Conservation (phyloP, 2,329 filamentous ascomycete genomes). For the Nemania bipapillata region DNA sequence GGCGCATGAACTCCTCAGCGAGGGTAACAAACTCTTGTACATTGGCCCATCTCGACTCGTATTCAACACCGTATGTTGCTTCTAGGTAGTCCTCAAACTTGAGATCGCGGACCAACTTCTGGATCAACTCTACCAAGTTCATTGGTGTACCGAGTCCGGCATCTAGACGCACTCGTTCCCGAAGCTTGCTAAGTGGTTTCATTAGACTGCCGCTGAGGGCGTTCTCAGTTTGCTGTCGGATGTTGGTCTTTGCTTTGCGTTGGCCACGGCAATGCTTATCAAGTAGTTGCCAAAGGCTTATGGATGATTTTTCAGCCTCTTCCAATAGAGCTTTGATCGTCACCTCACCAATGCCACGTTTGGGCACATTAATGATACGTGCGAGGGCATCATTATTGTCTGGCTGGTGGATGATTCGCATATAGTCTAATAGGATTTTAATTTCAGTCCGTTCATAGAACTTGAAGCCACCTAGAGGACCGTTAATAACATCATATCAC, state of each 20-base stretch:
- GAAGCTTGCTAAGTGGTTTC: slow-evolving; percentile 55
- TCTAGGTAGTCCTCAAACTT: slow-evolving; percentile 79
- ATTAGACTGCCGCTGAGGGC: slow-evolving; percentile 64
- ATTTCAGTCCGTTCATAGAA: slow-evolving; percentile 95
- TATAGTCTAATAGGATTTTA: slow-evolving; percentile 86
- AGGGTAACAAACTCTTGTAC: slow-evolving; percentile 87
- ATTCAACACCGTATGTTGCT: slow-evolving; percentile 71
- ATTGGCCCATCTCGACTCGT: slow-evolving; percentile 85
- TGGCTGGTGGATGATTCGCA: slow-evolving; percentile 84
- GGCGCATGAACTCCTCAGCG: slow-evolving; percentile 74
- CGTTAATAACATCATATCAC: slow-evolving; percentile 23
- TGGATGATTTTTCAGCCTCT: slow-evolving; percentile 76
- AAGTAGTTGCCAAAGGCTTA: slow-evolving; percentile 81
- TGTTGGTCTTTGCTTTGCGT: slow-evolving; percentile 60
- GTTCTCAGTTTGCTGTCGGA: slow-evolving; percentile 63
- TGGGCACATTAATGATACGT: slow-evolving; percentile 84
- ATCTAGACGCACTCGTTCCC: slow-evolving; percentile 48
- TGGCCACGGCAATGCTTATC: slow-evolving; percentile 64
- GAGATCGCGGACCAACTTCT: slow-evolving; percentile 70
- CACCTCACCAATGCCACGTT: slow-evolving; percentile 80
- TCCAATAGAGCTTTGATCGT: slow-evolving; percentile 79
- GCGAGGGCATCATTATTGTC: slow-evolving; percentile 87
- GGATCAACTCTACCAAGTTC: slow-evolving; percentile 61
- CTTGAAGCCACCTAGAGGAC: slow-evolving; percentile 70
- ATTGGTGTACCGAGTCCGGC: slow-evolving; percentile 46